Base-by-base conservation (phyloP, 2,329 filamentous ascomycete species). In the Penicillium griseofulvum region DNA sequence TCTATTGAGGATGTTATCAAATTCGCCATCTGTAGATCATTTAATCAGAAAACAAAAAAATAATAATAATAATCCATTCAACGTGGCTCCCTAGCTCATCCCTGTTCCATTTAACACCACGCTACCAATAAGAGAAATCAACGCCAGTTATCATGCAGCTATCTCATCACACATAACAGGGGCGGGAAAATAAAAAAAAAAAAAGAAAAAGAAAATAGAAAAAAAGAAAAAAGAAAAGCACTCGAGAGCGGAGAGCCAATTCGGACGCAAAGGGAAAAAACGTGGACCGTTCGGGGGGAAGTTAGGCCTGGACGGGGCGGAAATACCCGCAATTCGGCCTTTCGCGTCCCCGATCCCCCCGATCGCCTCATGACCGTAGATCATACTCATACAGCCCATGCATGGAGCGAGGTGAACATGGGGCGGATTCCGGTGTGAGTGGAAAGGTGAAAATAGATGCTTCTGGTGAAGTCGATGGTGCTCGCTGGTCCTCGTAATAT, bases 351-450 rank as follows among this genome's bases (percentile, higher is more conserved):
- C 38, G 22, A 39, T 41, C 36, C 2, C 42, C 22, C 45, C 52
- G 37, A 42, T 50, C 33, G 36, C 38, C 22, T 55, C 42, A 64
- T n/a, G 46, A 29, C 34, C 56, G 60, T 41, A 63, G 57, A 58
- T 65, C 62, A 41, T 63, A 65, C 29, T 65, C 63, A 22, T 60
- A 65, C 31, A 68, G 36, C 5, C 68, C 58, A 36, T 67, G 59
- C 53, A 67, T 69, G 34, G 69, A 63, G 43, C 71, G 71, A 14
- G 75, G 74, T 16, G 76, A 77, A 56, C 71, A 71, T n/a, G 70
- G 68, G 31, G 66, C 68, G 8, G 74, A 76, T 45, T 74, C 66
- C 17, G 76, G 76, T 5, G 76, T 79, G 29, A 74, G 63, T 46
- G 76, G 76, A 48, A 72, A 73, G 17, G 67, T 66, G 54, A 71